Conservation (phyloP, 495 filamentous ascomycete species). For the Hypoxylon perforatum region DNA sequence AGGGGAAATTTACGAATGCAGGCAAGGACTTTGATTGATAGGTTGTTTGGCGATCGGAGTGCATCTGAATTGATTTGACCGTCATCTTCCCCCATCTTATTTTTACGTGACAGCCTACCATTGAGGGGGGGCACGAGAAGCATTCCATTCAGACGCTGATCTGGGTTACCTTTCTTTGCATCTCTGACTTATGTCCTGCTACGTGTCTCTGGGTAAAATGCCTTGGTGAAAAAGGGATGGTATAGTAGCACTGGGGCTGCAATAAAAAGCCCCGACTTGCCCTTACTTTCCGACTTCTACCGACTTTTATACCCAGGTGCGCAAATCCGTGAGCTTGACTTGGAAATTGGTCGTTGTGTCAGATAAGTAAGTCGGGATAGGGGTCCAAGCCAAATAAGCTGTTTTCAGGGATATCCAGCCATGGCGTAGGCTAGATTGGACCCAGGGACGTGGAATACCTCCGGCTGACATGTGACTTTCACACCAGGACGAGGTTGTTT, state of each 20-base stretch:
- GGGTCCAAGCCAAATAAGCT: too few species aligned
- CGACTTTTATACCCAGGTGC: conserved; percentile 19
- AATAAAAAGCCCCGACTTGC: background rate
- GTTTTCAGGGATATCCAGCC: too few species aligned
- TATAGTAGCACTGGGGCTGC: background rate
- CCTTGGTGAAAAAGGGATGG: conserved; percentile 5
- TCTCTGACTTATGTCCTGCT: background rate
- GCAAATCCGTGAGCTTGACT: too few species aligned
- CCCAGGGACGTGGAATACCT: background rate
- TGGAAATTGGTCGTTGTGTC: too few species aligned
- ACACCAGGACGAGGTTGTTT: too few species aligned
- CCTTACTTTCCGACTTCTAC: conserved; percentile 23
- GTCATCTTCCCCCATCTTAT: conserved; percentile 39
- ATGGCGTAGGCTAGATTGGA: background rate
- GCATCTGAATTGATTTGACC: conserved; percentile 58
- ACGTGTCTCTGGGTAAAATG: background rate
- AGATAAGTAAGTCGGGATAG: too few species aligned
- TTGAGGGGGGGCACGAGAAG: too few species aligned
- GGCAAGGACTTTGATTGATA: conserved; percentile 59
- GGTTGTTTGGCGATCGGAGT: conserved; percentile 57
- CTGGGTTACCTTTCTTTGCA: background rate
- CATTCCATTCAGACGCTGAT: too few species aligned
- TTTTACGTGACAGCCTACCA: background rate
- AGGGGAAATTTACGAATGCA: conserved; percentile 52
- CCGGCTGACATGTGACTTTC: too few species aligned